Percentiles rank a stretch among this genome's conserved stretches.
phyloP scores from a whole-genome alignment of 1,139 yeast genomes.

The Debaryomyces sp. region DNA sequence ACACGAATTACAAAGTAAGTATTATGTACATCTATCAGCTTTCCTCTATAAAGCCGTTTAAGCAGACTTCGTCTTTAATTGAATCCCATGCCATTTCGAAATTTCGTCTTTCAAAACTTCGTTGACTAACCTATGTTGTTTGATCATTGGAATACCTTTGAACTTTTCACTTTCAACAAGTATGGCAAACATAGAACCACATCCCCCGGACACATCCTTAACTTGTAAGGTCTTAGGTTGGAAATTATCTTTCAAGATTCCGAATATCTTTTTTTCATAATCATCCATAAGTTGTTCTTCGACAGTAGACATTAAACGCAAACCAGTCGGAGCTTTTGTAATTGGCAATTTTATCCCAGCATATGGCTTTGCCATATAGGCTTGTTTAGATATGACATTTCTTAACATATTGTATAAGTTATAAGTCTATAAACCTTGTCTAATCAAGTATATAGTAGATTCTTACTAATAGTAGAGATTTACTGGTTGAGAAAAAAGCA shows the following conservation, averaged over 20 bases:
- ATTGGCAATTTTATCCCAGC: background rate
- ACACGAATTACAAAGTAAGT: background rate
- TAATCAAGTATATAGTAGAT: background rate
- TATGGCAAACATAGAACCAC: conserved; percentile 98
- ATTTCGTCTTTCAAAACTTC: conserved; percentile 82
- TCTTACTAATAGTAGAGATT: conserved; percentile 3
- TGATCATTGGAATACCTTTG: conserved; percentile 79
- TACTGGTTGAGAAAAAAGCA: conserved; percentile 4
- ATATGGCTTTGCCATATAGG: background rate
- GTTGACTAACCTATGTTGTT: conserved; percentile 91
- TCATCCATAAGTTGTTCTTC: conserved; percentile 47
- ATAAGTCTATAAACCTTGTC: background rate
- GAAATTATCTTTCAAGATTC: conserved; percentile 55
- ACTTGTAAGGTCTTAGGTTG: conserved; percentile 65
- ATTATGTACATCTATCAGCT: background rate
- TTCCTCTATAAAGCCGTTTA: conserved; percentile 1
- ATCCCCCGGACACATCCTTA: conserved; percentile 86
- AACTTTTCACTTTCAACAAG: conserved; percentile 72
- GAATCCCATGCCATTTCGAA: conserved; percentile 92
- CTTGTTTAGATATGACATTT: background rate
- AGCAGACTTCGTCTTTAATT: conserved; percentile 70
- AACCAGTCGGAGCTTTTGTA: background rate
- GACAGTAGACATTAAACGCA: conserved; percentile 9
- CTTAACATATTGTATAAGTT: background rate
- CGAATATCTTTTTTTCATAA: conserved; percentile 68